Percentiles rank a stretch among this genome's conserved stretches.
Conservation (phyloP, 192 early-diverging fungal genomes). For the Gigaspora rosea region DNA sequence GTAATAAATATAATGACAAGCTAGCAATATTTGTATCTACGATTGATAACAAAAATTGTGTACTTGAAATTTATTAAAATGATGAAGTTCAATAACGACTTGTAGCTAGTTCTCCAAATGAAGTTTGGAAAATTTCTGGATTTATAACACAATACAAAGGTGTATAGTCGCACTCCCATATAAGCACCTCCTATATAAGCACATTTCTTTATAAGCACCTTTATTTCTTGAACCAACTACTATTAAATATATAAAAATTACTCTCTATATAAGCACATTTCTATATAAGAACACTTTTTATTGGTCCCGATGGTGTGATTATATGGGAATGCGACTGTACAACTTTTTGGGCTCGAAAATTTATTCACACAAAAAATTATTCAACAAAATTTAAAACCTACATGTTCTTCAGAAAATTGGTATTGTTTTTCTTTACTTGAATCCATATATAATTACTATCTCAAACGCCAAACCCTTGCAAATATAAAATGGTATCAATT, state of each 20-base stretch:
- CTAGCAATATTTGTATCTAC: background rate
- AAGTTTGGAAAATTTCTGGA: background rate
- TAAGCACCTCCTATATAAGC: no score
- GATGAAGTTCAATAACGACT: background rate
- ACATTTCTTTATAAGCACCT: no score
- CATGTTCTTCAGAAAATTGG: background rate
- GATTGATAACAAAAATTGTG: background rate
- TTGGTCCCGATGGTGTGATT: no score
- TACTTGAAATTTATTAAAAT: background rate
- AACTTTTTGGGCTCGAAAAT: background rate
- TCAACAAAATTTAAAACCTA: background rate
- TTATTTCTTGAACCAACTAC: no score
- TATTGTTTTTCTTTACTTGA: background rate
- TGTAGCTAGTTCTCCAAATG: background rate
- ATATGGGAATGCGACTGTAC: no score
- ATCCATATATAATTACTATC: background rate
- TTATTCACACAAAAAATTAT: background rate
- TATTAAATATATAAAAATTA: no score
- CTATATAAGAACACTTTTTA: no score
- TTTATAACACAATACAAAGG: background rate
- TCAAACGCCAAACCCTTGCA: background rate
- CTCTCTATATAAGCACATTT: no score
- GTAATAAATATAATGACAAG: background rate
- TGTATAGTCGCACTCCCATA: no score
- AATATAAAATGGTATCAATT: slow-evolving; percentile 7